Evolutionary conservation across 441 rosid genomes (phyloP).

Genomic region (Viola pubescens): DNA sequence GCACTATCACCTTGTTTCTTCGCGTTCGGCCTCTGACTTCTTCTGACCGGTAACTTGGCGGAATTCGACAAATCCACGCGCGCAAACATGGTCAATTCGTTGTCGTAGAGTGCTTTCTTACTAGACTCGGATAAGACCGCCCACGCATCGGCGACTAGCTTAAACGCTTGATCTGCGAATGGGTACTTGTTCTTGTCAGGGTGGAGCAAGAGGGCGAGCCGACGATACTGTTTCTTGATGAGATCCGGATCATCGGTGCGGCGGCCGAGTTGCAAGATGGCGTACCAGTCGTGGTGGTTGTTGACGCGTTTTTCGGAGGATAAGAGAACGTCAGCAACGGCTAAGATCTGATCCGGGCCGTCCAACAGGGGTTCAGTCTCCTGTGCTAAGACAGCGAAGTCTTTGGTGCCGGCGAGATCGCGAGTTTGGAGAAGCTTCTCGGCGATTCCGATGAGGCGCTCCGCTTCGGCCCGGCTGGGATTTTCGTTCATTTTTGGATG

Average conservation of each 20-base stretch:
- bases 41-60: slow-evolving; percentile 41
- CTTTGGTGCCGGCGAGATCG: slow-evolving; percentile 62
- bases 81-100: slow-evolving; percentile 41
- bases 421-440: slow-evolving; percentile 66
- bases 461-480: slow-evolving; percentile 54
- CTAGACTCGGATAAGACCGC: slow-evolving; percentile 49
- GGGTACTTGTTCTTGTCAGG: slow-evolving; percentile 81
- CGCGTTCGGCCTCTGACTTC: slow-evolving; percentile 25
- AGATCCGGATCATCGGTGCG: slow-evolving; percentile 48
- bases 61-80: slow-evolving; percentile 47
- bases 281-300: slow-evolving; percentile 76
- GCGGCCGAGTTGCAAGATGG: slow-evolving; percentile 61
- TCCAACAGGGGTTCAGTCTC: slow-evolving; percentile 78
- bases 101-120: slow-evolving; percentile 56
- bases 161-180: slow-evolving; percentile 80
- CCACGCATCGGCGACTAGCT: slow-evolving; percentile 83
- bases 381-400: slow-evolving; percentile 75
- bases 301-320: slow-evolving; percentile 52
- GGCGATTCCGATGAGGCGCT: slow-evolving; percentile 75
- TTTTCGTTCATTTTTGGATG: slow-evolving; percentile 36
- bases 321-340: slow-evolving; percentile 67
- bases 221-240: slow-evolving; percentile 73
- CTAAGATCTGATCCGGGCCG: slow-evolving; percentile 87
- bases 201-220: slow-evolving; percentile 79
- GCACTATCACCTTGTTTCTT: slow-evolving; percentile 6